Base-by-base conservation (phyloP, 257 asterid species). In the Solanum sejunctum region DNA sequence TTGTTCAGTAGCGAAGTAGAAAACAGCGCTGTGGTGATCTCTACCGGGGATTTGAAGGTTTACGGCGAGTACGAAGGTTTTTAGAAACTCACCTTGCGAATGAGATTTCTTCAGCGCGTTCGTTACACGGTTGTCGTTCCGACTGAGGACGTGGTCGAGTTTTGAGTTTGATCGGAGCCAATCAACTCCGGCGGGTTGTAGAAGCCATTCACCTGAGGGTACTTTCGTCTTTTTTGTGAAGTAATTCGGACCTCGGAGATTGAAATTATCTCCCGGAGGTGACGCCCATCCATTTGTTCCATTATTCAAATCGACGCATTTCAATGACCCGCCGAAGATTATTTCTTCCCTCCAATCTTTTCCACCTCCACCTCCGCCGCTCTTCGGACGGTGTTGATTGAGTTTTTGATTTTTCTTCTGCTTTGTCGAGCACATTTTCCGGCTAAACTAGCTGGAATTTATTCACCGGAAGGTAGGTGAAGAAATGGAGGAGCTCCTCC, bases 251-350 rank as follows among this genome's bases (percentile, higher is more conserved):
- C 94, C 95, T 0, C 99, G 98, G 83, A 96, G 90, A 51, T 83
- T 78, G 92, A 96, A 94, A 0, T 90, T 67, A 7, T 94, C 95
- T 1, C 98, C 98, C 0, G 98, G 98, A 3, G 98, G 98, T 36
- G 98, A 93, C 6, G 98, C 97, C 99, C 99, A 96, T 47, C 99
- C 99, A 89, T 94, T 96, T 86, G 94, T 57, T 84, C 98, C 99
- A 13, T 85, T 88, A 54, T 87, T 85, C 83, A 92, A 92, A 86
- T 94, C 97, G 11, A 94, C 98, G 86, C 89, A 94, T 83, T 89
- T 91, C 52, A 94, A 85, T 17, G 99, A 94, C 82, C 99, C 99
- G 45, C 93, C 92, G 89, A 10, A 52, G 71, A 94, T 91, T 12
- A 92, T 89, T 85, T 91, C 96, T 52, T 92, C 89, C 78, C 93